These are phyloP conservation scores for Coemansia sp. DNA, from an alignment of 192 early-diverging fungal genomes.

Conservation along the genomic window DNA sequence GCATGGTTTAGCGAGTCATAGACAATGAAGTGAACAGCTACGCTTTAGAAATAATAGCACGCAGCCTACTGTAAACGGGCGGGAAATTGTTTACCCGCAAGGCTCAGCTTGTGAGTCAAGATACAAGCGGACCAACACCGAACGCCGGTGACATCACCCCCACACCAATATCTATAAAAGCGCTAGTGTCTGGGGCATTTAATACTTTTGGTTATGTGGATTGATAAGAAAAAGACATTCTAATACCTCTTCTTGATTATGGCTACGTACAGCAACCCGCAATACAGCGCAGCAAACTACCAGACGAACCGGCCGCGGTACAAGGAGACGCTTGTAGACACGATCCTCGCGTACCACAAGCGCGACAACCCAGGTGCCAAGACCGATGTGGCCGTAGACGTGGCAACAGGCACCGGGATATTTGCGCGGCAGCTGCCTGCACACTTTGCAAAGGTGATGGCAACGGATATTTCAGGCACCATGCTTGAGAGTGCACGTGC, in stretches of 20 bases:
- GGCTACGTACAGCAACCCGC: constrained; percentile 25
- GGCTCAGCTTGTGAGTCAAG: too few species aligned
- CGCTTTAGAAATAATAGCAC: too few species aligned
- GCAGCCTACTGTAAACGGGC: too few species aligned
- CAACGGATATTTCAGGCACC: constrained; percentile 36
- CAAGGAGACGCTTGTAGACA: constrained; percentile 27
- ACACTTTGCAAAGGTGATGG: constrained; percentile 30
- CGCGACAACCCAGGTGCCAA: constrained; percentile 18
- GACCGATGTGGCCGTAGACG: constrained; percentile 45
- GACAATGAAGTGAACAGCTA: neutral
- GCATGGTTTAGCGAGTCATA: neutral
- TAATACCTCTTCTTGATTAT: constrained; percentile 9
- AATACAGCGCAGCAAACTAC: constrained; percentile 37
- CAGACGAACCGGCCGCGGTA: constrained; percentile 38
- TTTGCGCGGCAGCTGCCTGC: constrained; percentile 40
- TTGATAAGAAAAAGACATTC: too few species aligned
- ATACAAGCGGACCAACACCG: neutral
- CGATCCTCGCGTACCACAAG: constrained; percentile 35
- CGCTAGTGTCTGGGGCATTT: neutral
- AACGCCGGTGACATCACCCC: neutral
- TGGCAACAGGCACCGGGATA: constrained; percentile 54
- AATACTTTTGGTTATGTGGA: too few species aligned
- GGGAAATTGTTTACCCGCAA: too few species aligned
- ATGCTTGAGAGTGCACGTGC: constrained; percentile 47
- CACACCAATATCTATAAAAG: neutral